These are phyloP conservation scores for Fulvia fulva DNA, from an alignment of 2,329 filamentous ascomycete genomes.

Conservation along the genomic window DNA sequence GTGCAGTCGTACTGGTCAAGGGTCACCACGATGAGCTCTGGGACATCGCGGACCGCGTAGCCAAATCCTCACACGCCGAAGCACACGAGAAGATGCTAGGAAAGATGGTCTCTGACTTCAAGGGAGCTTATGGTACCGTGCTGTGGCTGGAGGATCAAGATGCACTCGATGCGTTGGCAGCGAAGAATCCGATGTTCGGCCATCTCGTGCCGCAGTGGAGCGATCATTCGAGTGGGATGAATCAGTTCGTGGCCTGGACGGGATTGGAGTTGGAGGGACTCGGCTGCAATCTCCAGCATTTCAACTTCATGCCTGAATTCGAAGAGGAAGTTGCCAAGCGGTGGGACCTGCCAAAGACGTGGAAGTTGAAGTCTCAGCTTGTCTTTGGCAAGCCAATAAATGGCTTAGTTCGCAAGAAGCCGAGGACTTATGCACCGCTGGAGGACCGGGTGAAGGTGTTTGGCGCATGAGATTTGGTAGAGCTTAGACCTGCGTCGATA, in stretches of 20 bases:
- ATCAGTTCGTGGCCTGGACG: slow-evolving; percentile 26
- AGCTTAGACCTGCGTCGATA: too few relatives aligned
- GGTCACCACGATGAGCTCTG: slow-evolving; percentile 82
- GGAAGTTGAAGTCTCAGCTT: slow-evolving; percentile 75
- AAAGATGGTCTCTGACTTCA: slow-evolving; percentile 56
- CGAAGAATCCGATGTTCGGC: slow-evolving; percentile 17
- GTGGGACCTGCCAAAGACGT: slow-evolving; percentile 67
- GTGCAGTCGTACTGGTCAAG: slow-evolving; percentile 71
- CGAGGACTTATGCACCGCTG: slow-evolving; percentile 30
- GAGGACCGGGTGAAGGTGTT: slow-evolving; percentile 30
- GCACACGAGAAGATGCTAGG: slow-evolving; percentile 52
- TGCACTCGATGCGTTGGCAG: slow-evolving; percentile 8
- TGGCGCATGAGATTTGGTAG: slow-evolving; percentile 11
- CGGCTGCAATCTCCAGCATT: slow-evolving; percentile 31
- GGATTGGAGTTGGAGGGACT: slow-evolving; percentile 30
- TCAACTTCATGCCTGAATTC: slow-evolving; percentile 26
- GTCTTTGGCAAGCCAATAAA: slow-evolving; percentile 56
- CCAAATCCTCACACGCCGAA: slow-evolving; percentile 67
- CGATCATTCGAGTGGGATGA: slow-evolving; percentile 50
- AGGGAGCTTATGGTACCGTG: slow-evolving; percentile 69
- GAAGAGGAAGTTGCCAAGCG: slow-evolving; percentile 23
- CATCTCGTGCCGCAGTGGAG: slow-evolving; percentile 16
- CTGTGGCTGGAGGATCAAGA: slow-evolving; percentile 18
- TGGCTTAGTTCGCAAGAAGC: slow-evolving; percentile 19
- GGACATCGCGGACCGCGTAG: slow-evolving; percentile 62